Evolutionary conservation across 345 rosid species (phyloP).

Genomic region (Gossypium turneri): DNA sequence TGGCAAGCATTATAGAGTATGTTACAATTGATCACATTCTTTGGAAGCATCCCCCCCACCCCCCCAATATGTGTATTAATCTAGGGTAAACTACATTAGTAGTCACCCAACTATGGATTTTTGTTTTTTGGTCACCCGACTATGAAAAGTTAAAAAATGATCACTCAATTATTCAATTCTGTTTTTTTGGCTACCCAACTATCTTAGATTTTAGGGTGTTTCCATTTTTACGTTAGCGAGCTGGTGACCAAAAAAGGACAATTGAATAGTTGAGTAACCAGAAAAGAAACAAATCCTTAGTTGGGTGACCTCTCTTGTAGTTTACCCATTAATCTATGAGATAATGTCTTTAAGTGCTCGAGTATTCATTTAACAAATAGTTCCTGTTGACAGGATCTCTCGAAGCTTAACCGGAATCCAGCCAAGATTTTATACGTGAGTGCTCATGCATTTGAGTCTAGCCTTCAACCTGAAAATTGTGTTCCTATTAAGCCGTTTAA

Average conservation of each 20-base stretch:
- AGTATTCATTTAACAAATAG: neutral
- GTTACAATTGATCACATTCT: slow-evolving; percentile 19
- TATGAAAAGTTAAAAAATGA: no score
- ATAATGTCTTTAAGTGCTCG: neutral
- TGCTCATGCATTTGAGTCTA: slow-evolving; percentile 68
- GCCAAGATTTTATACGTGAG: slow-evolving; percentile 72
- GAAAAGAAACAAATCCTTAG: no score
- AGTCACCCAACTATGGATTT: no score
- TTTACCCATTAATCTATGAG: neutral
- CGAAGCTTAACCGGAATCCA: slow-evolving; percentile 92
- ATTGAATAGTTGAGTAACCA: no score
- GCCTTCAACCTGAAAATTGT: slow-evolving; percentile 91
- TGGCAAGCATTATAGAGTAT: slow-evolving; percentile 88
- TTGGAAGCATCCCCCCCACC: neutral
- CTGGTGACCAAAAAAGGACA: no score
- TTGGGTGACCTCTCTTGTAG: no score
- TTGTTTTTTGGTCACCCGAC: no score
- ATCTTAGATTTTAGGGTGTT: no score
- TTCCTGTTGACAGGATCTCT: slow-evolving; percentile 67
- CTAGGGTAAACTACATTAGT: neutral
- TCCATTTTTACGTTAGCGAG: no score
- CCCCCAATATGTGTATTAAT: neutral
- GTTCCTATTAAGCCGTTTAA: slow-evolving; percentile 76
- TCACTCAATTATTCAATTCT: no score
- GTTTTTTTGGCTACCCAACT: no score